These are phyloP conservation scores for Blastobotrys mokoenaii DNA, from an alignment of 805 yeast species.

Conservation along the genomic window DNA sequence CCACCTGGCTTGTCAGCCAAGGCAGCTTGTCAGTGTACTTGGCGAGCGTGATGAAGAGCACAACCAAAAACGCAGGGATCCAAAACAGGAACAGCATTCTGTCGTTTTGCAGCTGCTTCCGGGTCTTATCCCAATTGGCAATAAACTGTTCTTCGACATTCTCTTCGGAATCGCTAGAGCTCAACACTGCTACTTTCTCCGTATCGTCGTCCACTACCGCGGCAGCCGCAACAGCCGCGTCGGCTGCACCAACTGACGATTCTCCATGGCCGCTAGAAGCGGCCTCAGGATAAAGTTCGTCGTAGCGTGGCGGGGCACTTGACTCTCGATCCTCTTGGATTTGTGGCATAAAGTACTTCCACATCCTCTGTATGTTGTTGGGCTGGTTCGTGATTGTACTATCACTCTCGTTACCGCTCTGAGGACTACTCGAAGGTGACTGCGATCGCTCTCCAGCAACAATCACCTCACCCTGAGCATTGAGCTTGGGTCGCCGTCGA, in stretches of 20 bases:
- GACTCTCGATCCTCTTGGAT: background rate
- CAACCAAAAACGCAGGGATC: slow-evolving; percentile 61
- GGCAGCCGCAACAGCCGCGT: too few species aligned
- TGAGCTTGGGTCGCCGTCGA: slow-evolving; percentile 9
- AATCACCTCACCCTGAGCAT: too few species aligned
- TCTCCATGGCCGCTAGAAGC: slow-evolving; percentile 6
- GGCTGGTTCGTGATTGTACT: background rate
- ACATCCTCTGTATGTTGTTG: slow-evolving; percentile 5
- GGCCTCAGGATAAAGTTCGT: slow-evolving; percentile 20
- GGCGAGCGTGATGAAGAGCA: slow-evolving; percentile 4
- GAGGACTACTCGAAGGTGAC: too few species aligned
- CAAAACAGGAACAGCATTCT: slow-evolving; percentile 83
- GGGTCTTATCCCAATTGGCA: slow-evolving; percentile 30
- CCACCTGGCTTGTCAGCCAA: too few species aligned
- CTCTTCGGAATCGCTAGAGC: background rate
- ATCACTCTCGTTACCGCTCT: too few species aligned
- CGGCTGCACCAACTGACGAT: too few species aligned
- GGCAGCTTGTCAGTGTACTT: background rate
- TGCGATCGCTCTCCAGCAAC: too few species aligned
- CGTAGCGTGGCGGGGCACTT: slow-evolving; percentile 23
- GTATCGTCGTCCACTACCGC: slow-evolving; percentile 16
- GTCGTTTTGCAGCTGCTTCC: slow-evolving; percentile 53
- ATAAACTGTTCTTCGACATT: background rate
- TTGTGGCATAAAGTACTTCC: slow-evolving; percentile 13
- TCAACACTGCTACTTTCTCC: background rate